These are phyloP conservation scores for Poteriospumella lacustris DNA, from an alignment of 108 stramenopile genomes.

Conservation along the genomic window DNA sequence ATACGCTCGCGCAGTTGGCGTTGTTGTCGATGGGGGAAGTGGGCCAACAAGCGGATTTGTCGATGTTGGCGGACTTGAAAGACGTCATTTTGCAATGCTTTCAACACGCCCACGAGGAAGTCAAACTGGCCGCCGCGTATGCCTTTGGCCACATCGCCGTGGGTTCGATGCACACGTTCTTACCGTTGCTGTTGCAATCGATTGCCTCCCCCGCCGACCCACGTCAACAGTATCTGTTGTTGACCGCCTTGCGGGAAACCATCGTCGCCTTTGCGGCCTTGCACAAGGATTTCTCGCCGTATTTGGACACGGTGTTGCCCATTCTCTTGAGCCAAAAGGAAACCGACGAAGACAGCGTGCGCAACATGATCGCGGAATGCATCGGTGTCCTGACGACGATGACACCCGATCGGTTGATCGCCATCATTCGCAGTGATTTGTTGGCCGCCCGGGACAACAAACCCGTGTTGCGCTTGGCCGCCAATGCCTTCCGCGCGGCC, in stretches of 20 bases:
- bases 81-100: conserved; percentile 65
- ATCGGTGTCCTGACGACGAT: conserved; percentile 76
- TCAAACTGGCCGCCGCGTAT: conserved; percentile 85
- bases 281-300: conserved; percentile 39
- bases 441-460: neutral
- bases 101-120: conserved; percentile 72
- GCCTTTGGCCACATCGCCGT: conserved; percentile 80
- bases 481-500: neutral
- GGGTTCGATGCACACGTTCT: conserved; percentile 61
- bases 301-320: conserved; percentile 62
- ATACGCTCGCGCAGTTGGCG: conserved; percentile 55
- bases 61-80: conserved; percentile 39
- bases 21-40: conserved; percentile 81
- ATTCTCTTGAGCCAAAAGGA: conserved; percentile 67
- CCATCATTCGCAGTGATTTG: conserved; percentile 43
- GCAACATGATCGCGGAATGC: conserved; percentile 94
- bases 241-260: conserved; percentile 82
- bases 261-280: conserved; percentile 70
- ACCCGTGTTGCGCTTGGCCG: neutral
- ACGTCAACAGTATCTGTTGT: conserved; percentile 77
- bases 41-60: conserved; percentile 71
- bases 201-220: conserved; percentile 62
- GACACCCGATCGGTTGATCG: conserved; percentile 62
- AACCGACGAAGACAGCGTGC: conserved; percentile 78
- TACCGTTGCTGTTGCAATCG: conserved; percentile 73